phyloP scores from a whole-genome alignment of 169 alveolate species.

The Cryptosporidium canis region DNA sequence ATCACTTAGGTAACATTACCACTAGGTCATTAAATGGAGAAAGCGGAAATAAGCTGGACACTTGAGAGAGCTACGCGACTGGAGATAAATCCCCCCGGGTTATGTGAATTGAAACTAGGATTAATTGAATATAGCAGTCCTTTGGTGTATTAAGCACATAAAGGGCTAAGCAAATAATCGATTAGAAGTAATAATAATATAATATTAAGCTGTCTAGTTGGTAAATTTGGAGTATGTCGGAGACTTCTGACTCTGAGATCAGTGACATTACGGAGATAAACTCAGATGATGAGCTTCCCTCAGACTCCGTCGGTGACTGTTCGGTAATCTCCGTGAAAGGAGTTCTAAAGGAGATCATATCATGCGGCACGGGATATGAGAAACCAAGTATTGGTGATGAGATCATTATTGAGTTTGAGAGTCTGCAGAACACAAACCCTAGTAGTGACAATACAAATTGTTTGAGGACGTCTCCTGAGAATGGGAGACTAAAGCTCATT shows the following conservation, averaged over 20 bases:
- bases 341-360: slow-evolving; percentile 30
- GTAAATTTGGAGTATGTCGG: not conserved
- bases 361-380: slow-evolving; percentile 46
- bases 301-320: slow-evolving; percentile 33
- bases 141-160: too few relatives aligned
- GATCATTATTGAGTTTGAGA: not conserved
- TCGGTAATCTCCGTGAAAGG: slow-evolving; percentile 41
- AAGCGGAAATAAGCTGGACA: too few relatives aligned
- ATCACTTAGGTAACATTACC: too few relatives aligned
- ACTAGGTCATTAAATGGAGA: too few relatives aligned
- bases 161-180: not conserved
- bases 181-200: not conserved
- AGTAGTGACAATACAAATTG: not conserved
- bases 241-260: slow-evolving; percentile 17
- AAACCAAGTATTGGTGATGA: slow-evolving; percentile 71
- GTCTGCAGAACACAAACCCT: not conserved
- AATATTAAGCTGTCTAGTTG: not conserved
- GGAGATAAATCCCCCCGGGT: too few relatives aligned
- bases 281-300: slow-evolving; percentile 61
- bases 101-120: too few relatives aligned
- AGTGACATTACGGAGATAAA: slow-evolving; percentile 36
- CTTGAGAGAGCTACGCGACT: too few relatives aligned
- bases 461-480: not conserved
- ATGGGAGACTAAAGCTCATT: not conserved
- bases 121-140: too few relatives aligned